phyloP scores from a whole-genome alignment of 441 rosid species.

The Mallotus japonicus region DNA sequence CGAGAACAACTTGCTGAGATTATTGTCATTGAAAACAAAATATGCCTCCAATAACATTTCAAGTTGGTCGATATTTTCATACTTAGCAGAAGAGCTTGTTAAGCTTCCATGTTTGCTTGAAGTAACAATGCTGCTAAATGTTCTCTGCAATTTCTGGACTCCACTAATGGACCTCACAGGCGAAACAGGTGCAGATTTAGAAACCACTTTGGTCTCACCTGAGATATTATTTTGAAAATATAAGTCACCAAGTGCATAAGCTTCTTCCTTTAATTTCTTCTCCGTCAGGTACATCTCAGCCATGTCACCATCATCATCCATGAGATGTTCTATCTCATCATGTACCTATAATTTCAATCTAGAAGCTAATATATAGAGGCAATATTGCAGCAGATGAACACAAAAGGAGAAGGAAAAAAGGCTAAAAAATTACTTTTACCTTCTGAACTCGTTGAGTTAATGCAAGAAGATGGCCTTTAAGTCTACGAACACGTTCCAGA shows the following conservation, averaged over 20 bases:
- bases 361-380: constrained; percentile 25
- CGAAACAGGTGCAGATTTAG: constrained; percentile 88
- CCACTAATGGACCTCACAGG: constrained; percentile 64
- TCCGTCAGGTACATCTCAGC: constrained; percentile 98
- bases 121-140: constrained; percentile 70
- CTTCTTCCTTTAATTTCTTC: constrained; percentile 75
- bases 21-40: constrained; percentile 72
- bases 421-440: constrained; percentile 40
- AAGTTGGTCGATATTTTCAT: constrained; percentile 82
- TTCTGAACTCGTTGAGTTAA: constrained; percentile 95
- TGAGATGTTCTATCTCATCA: constrained; percentile 93
- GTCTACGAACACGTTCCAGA: constrained; percentile 83
- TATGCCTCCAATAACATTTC: constrained; percentile 98
- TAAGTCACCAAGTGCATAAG: constrained; percentile 47
- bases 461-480: constrained; percentile 87
- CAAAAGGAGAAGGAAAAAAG: constrained; percentile 17
- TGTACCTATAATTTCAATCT: constrained; percentile 58
- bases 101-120: constrained; percentile 70
- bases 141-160: constrained; percentile 64
- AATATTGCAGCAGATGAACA: constrained; percentile 15
- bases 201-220: constrained; percentile 35
- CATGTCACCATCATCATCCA: constrained; percentile 99
- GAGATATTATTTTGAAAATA: constrained; percentile 38
- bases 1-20: constrained; percentile 84
- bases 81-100: constrained; percentile 54